Conservation (phyloP, 169 alveolate genomes). For the Amoebophrya sp. region DNA sequence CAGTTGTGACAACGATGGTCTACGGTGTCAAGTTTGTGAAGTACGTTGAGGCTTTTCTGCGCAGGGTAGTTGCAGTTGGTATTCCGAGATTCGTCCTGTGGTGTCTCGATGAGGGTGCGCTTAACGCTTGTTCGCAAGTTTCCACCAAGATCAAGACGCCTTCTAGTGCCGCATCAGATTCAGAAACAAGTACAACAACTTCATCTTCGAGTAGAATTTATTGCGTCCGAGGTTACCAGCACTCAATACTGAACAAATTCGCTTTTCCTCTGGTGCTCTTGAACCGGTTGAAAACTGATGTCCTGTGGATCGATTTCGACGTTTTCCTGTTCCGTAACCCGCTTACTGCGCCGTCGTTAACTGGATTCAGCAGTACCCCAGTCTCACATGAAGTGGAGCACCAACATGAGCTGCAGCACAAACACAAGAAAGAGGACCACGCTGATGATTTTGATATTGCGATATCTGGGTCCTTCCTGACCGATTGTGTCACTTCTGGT, state of each 20-base stretch:
- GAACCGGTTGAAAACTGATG: not conserved
- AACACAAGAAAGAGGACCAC: not conserved
- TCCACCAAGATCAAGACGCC: too few species aligned
- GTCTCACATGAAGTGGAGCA: too few species aligned
- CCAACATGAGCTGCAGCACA: too few species aligned
- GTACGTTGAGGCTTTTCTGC: not conserved
- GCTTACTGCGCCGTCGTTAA: too few species aligned
- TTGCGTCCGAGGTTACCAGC: not conserved
- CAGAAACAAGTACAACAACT: too few species aligned
- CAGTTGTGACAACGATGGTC: slow-evolving; percentile 11
- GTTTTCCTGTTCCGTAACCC: not conserved
- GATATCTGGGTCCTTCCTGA: not conserved
- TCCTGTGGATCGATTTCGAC: slow-evolving; percentile 17
- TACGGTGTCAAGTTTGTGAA: not conserved
- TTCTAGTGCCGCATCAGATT: too few species aligned
- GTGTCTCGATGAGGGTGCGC: not conserved
- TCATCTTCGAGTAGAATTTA: not conserved
- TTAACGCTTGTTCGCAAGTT: too few species aligned
- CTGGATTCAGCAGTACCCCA: too few species aligned
- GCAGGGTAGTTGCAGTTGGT: not conserved
- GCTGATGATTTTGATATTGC: not conserved
- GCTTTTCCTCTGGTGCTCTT: not conserved
- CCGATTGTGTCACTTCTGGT: not conserved
- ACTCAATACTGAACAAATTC: not conserved
- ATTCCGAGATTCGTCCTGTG: not conserved